Evolutionary conservation across 179 eudicot species (phyloP).

Genomic region (Drosera spatulata): DNA sequence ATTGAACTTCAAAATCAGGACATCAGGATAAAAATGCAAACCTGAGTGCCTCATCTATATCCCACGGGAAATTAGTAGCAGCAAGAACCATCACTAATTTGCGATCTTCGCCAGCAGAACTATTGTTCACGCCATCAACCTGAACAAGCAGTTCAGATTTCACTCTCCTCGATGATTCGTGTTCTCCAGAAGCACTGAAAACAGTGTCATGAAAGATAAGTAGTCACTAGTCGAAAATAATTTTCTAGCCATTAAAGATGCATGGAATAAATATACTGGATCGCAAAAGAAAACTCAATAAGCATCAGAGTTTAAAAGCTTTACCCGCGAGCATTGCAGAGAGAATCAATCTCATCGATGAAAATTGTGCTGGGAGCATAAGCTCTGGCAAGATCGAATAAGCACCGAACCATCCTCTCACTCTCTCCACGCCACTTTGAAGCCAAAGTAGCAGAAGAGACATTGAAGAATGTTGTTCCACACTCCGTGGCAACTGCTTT

Average conservation of each 20-base stretch:
- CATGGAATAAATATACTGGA: background rate
- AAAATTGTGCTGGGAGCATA: slow-evolving; percentile 96
- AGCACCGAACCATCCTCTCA: slow-evolving; percentile 87
- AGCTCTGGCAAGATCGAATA: slow-evolving; percentile 95
- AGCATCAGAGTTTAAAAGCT: slow-evolving; percentile 2
- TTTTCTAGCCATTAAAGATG: background rate
- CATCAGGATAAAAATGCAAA: slow-evolving; percentile 14
- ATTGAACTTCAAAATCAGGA: no score
- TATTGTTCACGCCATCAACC: slow-evolving; percentile 87
- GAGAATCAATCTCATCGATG: slow-evolving; percentile 98
- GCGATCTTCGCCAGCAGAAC: slow-evolving; percentile 82
- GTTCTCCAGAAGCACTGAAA: slow-evolving; percentile 98
- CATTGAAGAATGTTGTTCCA: slow-evolving; percentile 95
- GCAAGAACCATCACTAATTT: slow-evolving; percentile 99
- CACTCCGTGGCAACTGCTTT: slow-evolving; percentile 60
- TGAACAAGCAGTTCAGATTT: slow-evolving; percentile 98
- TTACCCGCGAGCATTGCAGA: slow-evolving; percentile 95
- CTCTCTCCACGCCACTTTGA: slow-evolving; percentile 99
- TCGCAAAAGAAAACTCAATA: no score
- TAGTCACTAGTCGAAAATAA: background rate
- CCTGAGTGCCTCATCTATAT: slow-evolving; percentile 98
- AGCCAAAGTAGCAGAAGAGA: slow-evolving; percentile 92
- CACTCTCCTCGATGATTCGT: slow-evolving; percentile 97
- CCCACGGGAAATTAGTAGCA: slow-evolving; percentile 99
- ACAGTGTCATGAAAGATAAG: background rate